These are phyloP conservation scores for Termitomyces sp. DNA, from an alignment of 768 basidiomycete genomes.

Conservation along the genomic window DNA sequence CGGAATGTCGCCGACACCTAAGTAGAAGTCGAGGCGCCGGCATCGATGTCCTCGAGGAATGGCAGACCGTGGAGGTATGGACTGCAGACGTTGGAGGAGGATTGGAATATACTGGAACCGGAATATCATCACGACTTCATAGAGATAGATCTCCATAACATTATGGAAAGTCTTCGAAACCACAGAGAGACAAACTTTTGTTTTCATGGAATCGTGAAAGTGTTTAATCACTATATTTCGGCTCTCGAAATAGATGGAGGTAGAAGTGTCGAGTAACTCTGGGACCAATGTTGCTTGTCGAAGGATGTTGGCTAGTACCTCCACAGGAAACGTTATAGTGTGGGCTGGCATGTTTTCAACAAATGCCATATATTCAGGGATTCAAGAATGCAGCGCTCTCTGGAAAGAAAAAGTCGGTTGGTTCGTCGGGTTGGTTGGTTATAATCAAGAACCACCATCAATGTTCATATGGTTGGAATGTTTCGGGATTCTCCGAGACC, in stretches of 20 bases:
- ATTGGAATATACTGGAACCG: neutral
- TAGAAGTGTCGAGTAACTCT: neutral
- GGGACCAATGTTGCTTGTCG: neutral
- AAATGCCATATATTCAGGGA: too few species aligned
- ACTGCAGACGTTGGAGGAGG: neutral
- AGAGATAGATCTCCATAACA: neutral
- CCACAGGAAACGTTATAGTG: neutral
- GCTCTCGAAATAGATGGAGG: neutral
- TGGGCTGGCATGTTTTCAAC: neutral
- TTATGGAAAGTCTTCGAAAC: slow-evolving; percentile 1
- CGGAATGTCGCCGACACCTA: neutral
- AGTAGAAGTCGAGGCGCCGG: neutral
- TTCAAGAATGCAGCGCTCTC: too few species aligned
- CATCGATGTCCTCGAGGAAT: neutral
- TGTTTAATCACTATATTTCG: neutral
- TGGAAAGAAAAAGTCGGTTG: too few species aligned
- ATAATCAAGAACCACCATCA: too few species aligned
- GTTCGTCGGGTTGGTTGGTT: too few species aligned
- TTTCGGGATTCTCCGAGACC: too few species aligned
- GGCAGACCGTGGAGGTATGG: neutral
- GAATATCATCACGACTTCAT: slow-evolving; percentile 1
- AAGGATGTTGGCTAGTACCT: neutral
- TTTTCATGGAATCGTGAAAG: neutral
- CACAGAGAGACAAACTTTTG: slow-evolving; percentile 1
- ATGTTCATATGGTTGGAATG: too few species aligned